These are phyloP conservation scores for Pontederia paniculata DNA, from an alignment of 176 grass and related monocot species.

Conservation along the genomic window DNA sequence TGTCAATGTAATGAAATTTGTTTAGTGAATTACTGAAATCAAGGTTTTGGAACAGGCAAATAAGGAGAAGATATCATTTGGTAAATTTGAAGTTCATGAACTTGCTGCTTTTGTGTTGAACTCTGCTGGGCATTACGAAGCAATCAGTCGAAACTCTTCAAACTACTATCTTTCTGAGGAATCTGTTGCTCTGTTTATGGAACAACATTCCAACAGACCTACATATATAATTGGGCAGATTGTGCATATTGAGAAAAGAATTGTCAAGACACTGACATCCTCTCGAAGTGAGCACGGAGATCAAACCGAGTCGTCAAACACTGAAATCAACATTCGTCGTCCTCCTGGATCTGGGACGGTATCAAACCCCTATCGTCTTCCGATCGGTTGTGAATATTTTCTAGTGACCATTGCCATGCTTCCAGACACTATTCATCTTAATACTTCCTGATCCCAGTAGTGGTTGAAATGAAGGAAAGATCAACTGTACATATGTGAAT, in stretches of 20 bases:
- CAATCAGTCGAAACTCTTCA: slow-evolving; percentile 52
- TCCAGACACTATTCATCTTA: slow-evolving; percentile 48
- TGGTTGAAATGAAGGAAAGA: slow-evolving; percentile 91
- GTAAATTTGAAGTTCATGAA: slow-evolving; percentile 69
- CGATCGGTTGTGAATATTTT: slow-evolving; percentile 73
- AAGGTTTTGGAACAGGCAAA: slow-evolving; percentile 32
- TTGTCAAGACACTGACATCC: slow-evolving; percentile 1
- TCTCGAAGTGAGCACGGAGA: neutral
- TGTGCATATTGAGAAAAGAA: slow-evolving; percentile 65
- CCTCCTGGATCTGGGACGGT: slow-evolving; percentile 20
- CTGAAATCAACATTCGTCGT: slow-evolving; percentile 19
- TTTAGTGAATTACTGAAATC: neutral
- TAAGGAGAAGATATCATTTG: slow-evolving; percentile 96
- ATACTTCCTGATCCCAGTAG: slow-evolving; percentile 87
- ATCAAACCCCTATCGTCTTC: slow-evolving; percentile 56
- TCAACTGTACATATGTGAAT: slow-evolving; percentile 60
- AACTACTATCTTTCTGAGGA: slow-evolving; percentile 93
- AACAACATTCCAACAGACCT: slow-evolving; percentile 42
- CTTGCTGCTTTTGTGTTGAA: slow-evolving; percentile 62
- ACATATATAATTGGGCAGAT: slow-evolving; percentile 83
- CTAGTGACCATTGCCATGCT: slow-evolving; percentile 94
- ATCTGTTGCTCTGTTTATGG: slow-evolving; percentile 73
- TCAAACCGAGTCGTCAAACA: slow-evolving; percentile 21
- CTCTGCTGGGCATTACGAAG: slow-evolving; percentile 63
- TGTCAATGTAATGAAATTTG: neutral